Base-by-base conservation (phyloP, 2,329 filamentous ascomycete species). In the Cylindrodendrum hubeiense region DNA sequence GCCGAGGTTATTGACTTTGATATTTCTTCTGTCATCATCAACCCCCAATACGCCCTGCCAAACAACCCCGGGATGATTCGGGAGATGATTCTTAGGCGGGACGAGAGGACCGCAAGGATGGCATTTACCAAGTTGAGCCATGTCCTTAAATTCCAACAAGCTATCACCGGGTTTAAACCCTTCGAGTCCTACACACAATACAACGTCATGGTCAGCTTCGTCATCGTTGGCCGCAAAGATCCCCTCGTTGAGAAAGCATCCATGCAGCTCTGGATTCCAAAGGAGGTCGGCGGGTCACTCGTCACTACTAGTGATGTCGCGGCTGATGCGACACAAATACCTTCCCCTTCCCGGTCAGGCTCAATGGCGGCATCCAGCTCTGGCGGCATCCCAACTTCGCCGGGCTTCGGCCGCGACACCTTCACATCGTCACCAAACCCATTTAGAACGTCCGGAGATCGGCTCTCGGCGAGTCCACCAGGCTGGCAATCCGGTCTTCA, bases 181-280 rank as follows among this genome's bases (percentile, higher is more conserved):
- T 78, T 71, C 65, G 72, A 69, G 4, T 68, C 60, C 17, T 76
- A 75, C 26, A 70, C 65, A 2, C 73, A 78, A 64, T 77, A 71
- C 15, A 60, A 73, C 8, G 72, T 69, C 13, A 60, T 67, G 33
- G 77, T 74, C 28, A 77, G 70, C 47, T 79, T 78, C 34, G 73
- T 78, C 5, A 49, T 77, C 3, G 67, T 70, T 3, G 74, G 74
- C 3, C 43, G 67, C 39, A 65, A 63, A 19, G 63, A 74, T 8
- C 66, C 72, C 1, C 46, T 78, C 1, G 63, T 73, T 15, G 76
- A 79, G 56, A 62, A 66, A 5, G 77, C 77, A 17, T 74, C 71
- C 9, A 57, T 79, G 10, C 77, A 79, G 19, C 71, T 79, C 33
- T 79, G 77, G 77, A 67, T 79, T 43, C 74, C 76, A 3, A 77